Evolutionary conservation across 1,139 yeast genomes (phyloP).

Genomic region (Trichomonascaceae sp.): DNA sequence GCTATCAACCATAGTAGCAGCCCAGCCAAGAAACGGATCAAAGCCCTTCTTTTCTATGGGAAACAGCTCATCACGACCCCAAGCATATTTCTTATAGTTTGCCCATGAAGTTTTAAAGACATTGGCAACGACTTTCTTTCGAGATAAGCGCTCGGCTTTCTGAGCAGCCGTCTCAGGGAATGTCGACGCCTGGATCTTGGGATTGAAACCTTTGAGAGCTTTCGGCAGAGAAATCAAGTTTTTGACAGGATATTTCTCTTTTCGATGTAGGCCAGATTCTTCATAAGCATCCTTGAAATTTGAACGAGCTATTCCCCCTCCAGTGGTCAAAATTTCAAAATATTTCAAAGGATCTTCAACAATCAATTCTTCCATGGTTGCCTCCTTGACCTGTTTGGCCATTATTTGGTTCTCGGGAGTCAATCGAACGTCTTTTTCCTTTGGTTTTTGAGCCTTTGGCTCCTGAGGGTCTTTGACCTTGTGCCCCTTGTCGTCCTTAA

Average conservation of each 20-base stretch:
- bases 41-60: conserved; percentile 33
- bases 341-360: conserved; percentile 4
- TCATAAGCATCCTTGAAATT: not conserved
- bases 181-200: conserved; percentile 18
- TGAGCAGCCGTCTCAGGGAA: conserved; percentile 12
- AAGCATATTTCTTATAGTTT: conserved; percentile 51
- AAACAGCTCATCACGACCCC: conserved; percentile 60
- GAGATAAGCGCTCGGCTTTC: conserved; percentile 19
- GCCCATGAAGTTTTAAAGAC: conserved; percentile 57
- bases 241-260: conserved; percentile 21
- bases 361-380: not conserved
- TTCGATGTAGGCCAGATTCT: conserved; percentile 18
- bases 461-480: too few species aligned
- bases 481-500: not conserved
- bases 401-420: not conserved
- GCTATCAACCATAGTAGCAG: conserved; percentile 56
- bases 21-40: conserved; percentile 45
- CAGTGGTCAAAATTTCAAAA: conserved; percentile 9
- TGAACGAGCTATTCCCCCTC: conserved; percentile 9
- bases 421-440: too few species aligned
- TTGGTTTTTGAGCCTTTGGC: too few species aligned
- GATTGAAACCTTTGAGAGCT: conserved; percentile 4
- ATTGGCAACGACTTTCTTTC: conserved; percentile 42
- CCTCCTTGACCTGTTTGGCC: not conserved
- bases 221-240: conserved; percentile 12